Evolutionary conservation across 2,329 filamentous ascomycete genomes (phyloP), one percentile per base, ranked within the genome.

Genomic region (Aspergillus quadrilineatus): DNA sequence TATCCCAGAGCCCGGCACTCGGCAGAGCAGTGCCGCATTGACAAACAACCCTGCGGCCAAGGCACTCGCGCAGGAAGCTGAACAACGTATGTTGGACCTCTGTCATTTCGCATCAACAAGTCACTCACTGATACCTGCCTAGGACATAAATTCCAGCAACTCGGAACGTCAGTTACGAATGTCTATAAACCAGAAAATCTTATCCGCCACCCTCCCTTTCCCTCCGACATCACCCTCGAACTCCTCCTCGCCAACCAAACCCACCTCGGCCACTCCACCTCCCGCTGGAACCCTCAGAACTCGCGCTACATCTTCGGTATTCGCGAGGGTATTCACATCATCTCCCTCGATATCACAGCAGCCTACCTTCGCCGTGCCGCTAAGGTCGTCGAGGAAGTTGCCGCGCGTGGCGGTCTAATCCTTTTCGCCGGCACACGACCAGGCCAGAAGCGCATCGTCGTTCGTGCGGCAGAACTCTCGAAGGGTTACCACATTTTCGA

Each of bases 261-360:
- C 53, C 92, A 96, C 76, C 86, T 97, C 74, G 94, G 94, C 61
- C 94, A 99, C 77, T 85, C 89, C 68, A 93, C 89, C 0, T 90
- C 90, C 60, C 82, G 92, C 49, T 99, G 94, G 94, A 96, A 99
- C 76, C 92, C 94, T 9, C 87, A 86, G 51, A 99, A 97, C 78
- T 88, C 92, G 62, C 85, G 89, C 64, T 97, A 97, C 77, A 97
- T 99, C 72, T 92, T 90, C 72, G 94, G 94, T 66, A 85, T 96
- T 60, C 84, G 94, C 44, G 84, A 94, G 64, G 91, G 89, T 14
- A 87, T 96, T 59, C 93, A 97, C 77, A 92, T 99, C 72, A 96
- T 99, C 73, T 89, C 88, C 8, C 86, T 97, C 3, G 94, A 99
- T 72, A 83, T 86, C 58, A 97, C 90, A 32, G 91, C 92, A 12